Conservation (phyloP, 2,329 filamentous ascomycete species). For the Chaetomiaceae sp. region DNA sequence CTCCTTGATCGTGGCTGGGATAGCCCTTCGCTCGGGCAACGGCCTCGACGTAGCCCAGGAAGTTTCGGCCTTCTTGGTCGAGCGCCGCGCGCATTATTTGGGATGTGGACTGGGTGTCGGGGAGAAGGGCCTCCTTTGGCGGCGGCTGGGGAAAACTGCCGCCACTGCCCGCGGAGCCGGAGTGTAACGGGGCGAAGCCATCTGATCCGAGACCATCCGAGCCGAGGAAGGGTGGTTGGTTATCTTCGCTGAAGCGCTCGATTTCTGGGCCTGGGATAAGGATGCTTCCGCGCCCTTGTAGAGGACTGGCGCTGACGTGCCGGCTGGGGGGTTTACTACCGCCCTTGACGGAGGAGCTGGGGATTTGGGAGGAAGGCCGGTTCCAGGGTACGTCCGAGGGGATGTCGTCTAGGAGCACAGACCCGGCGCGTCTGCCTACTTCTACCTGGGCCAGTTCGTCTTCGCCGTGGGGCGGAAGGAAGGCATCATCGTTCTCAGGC, state of each 20-base stretch:
- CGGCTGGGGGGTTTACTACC: conserved; percentile 36
- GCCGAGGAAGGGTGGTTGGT: conserved; percentile 25
- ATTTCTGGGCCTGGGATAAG: conserved; percentile 33
- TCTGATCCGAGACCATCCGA: conserved; percentile 27
- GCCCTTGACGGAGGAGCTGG: conserved; percentile 44
- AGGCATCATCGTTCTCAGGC: conserved; percentile 4
- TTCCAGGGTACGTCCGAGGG: conserved; percentile 53
- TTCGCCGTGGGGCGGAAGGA: conserved; percentile 16
- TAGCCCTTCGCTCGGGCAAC: conserved; percentile 33
- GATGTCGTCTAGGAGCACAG: conserved; percentile 67
- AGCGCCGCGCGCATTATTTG: conserved; percentile 36
- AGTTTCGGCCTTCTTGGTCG: conserved; percentile 44
- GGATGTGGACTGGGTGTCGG: conserved; percentile 25
- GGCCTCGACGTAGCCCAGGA: conserved; percentile 41
- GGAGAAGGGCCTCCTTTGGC: no score
- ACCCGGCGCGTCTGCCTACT: conserved; percentile 63
- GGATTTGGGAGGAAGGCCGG: conserved; percentile 43
- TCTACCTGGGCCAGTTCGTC: conserved; percentile 45
- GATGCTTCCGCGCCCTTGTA: conserved; percentile 29
- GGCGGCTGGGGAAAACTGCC: no score
- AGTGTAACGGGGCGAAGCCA: conserved; percentile 30
- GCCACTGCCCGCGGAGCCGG: conserved; percentile 25
- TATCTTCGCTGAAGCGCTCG: conserved; percentile 45
- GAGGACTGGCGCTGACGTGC: conserved; percentile 35
- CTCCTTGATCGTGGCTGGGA: conserved; percentile 29